Conservation (phyloP, 2,329 filamentous ascomycete species). For the Pyricularia sp. region DNA sequence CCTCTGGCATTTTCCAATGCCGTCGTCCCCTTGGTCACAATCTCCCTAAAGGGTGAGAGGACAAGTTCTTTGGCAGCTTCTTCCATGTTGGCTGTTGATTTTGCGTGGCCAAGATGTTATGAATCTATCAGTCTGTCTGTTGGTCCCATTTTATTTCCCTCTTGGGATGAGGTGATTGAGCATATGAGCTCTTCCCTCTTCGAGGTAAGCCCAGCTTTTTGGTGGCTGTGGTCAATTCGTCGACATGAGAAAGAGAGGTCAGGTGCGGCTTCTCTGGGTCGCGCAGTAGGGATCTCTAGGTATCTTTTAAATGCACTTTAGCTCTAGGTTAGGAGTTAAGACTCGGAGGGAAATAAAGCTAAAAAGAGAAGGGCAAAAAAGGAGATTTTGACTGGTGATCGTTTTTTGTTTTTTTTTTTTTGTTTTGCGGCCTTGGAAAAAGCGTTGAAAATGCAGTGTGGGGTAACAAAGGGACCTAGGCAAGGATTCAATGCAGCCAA, state of each 20-base stretch:
- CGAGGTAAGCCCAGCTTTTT: neutral
- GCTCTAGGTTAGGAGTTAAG: neutral
- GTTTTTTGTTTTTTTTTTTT: too few relatives aligned
- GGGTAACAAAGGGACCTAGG: neutral
- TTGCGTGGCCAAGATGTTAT: neutral
- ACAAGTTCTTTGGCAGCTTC: slow-evolving; percentile 28
- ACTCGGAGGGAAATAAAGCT: neutral
- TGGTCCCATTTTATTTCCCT: neutral
- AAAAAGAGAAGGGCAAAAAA: neutral
- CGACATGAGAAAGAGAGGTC: neutral
- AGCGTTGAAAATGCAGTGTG: neutral
- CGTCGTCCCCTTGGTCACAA: slow-evolving; percentile 38
- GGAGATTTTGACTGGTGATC: neutral
- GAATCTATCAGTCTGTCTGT: neutral
- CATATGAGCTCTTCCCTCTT: neutral
- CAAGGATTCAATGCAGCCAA: neutral
- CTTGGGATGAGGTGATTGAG: neutral
- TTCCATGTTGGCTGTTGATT: slow-evolving; percentile 4
- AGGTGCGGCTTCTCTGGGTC: neutral
- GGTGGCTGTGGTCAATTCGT: neutral
- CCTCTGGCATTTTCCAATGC: slow-evolving; percentile 35
- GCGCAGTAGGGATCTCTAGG: neutral
- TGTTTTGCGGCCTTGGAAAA: neutral
- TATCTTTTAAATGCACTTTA: neutral
- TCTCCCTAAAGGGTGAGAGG: slow-evolving; percentile 40